These are phyloP conservation scores for Vaccinium corymbosum DNA, from an alignment of 148 eudicot species.

Conservation along the genomic window DNA sequence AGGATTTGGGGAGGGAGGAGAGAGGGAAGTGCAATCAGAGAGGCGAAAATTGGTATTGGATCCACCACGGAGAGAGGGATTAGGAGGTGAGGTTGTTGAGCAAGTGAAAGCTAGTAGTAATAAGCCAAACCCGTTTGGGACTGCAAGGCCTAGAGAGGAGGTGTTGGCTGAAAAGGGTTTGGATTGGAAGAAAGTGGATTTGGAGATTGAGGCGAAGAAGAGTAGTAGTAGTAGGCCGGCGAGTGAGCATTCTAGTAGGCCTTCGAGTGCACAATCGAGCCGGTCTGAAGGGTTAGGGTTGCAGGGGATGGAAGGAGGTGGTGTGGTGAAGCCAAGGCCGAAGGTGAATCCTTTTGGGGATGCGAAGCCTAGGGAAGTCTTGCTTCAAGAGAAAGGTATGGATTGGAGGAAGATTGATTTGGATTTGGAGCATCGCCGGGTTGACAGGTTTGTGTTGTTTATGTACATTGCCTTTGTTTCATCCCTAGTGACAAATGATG, in stretches of 20 bases:
- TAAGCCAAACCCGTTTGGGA: constrained; percentile 82
- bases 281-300: constrained; percentile 32
- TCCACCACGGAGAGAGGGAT: constrained; percentile 33
- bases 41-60: constrained; percentile 53
- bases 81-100: constrained; percentile 26
- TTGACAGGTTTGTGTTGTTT: constrained; percentile 54
- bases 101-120: constrained; percentile 26
- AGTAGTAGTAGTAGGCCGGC: constrained; percentile 60
- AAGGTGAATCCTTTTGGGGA: constrained; percentile 97
- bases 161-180: constrained; percentile 78
- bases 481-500: not conserved
- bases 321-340: constrained; percentile 42
- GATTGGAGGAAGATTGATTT: constrained; percentile 96
- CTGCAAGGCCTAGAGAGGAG: constrained; percentile 90
- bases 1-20: not conserved
- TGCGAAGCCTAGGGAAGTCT: constrained; percentile 96
- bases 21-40: constrained; percentile 16
- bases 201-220: constrained; percentile 73
- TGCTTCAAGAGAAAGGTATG: constrained; percentile 80
- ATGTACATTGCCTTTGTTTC: not conserved
- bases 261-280: constrained; percentile 48
- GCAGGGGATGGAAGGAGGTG: constrained; percentile 26
- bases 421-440: constrained; percentile 68
- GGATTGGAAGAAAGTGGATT: constrained; percentile 84
- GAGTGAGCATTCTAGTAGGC: constrained; percentile 75